Conservation (phyloP, 805 yeast species). For the Saturnispora silvae region DNA sequence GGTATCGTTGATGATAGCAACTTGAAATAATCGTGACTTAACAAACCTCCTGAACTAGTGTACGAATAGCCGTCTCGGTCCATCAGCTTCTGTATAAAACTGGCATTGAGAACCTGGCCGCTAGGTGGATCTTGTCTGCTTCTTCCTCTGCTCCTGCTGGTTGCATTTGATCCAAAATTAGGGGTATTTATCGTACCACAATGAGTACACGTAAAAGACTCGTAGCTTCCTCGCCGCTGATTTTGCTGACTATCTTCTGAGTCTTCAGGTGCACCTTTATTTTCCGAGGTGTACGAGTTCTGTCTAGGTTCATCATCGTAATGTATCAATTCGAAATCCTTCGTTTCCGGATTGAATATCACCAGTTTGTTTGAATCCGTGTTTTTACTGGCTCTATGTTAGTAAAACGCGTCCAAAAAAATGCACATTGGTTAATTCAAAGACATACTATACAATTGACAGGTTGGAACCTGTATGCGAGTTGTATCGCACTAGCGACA, state of each 20-base stretch:
- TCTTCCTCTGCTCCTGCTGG: neutral
- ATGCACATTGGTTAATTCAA: neutral
- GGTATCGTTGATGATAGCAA: conserved; percentile 13
- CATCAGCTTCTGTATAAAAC: conserved; percentile 1
- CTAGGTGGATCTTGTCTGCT: neutral
- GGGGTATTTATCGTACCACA: conserved; percentile 18
- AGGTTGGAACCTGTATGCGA: conserved; percentile 3
- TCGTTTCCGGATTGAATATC: conserved; percentile 21
- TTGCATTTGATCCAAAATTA: neutral
- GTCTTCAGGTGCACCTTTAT: neutral
- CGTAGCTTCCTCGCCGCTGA: too few species aligned
- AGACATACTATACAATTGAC: conserved; percentile 7
- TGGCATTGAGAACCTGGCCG: neutral
- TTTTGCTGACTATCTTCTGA: neutral
- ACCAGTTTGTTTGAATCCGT: conserved; percentile 21
- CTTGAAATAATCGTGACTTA: conserved; percentile 23
- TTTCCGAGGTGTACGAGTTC: neutral
- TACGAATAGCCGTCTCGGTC: conserved; percentile 4
- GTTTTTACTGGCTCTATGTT: conserved; percentile 13
- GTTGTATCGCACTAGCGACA: conserved; percentile 17
- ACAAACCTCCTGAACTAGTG: conserved; percentile 13
- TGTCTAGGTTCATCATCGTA: conserved; percentile 8
- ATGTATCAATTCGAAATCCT: conserved; percentile 20
- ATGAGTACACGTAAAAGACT: conserved; percentile 18
- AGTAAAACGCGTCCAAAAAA: conserved; percentile 1